Percentiles rank a stretch among this genome's conserved stretches.
These are phyloP conservation scores for Saccharomycopsis sp. DNA, from an alignment of 805 yeast species.

Conservation along the genomic window DNA sequence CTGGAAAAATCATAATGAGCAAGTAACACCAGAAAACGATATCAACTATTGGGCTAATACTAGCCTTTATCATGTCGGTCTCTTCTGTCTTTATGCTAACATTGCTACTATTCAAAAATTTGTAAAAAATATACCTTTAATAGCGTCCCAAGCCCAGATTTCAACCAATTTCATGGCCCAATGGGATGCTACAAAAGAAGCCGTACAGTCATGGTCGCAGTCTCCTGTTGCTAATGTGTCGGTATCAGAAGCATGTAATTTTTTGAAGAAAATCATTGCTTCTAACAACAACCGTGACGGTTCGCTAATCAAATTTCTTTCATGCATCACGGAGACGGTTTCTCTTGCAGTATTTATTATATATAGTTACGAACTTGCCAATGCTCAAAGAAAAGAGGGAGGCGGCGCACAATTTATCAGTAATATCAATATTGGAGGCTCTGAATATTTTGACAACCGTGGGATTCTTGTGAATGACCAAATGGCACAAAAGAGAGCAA, in stretches of 20 bases:
- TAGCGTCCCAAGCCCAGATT: not conserved
- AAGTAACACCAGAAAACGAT: not conserved
- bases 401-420: not conserved
- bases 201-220: not conserved
- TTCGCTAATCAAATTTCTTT: not conserved
- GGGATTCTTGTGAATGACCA: not conserved
- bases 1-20: constrained; percentile 9
- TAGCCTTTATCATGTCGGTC: constrained; percentile 25
- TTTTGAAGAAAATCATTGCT: not conserved
- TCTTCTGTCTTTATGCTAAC: constrained; percentile 28
- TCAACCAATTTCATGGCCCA: not conserved
- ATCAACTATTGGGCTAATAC: constrained; percentile 28
- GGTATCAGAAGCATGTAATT: not conserved
- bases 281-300: not conserved
- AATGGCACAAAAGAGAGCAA: not conserved
- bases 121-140: not conserved
- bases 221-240: not conserved
- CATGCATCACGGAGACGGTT: not conserved
- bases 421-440: not conserved
- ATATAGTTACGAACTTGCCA: not conserved
- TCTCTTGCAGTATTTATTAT: not conserved
- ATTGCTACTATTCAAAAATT: constrained; percentile 21
- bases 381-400: not conserved
- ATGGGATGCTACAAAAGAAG: not conserved
- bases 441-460: not conserved